These are phyloP conservation scores for Mycena galericulata DNA, from an alignment of 768 basidiomycete species.

Conservation along the genomic window DNA sequence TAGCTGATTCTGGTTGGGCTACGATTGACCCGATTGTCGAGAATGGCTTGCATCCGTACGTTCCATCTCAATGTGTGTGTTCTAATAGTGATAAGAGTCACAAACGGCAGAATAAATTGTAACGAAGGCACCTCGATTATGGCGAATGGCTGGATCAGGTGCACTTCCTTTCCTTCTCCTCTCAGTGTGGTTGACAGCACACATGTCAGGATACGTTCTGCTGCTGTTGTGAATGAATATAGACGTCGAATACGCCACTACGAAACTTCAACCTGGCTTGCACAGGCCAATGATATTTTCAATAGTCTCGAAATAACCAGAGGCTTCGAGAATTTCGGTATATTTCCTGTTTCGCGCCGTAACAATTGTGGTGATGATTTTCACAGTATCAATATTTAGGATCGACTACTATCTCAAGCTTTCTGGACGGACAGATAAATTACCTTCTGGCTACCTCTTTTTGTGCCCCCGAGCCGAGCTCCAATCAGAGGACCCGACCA, in stretches of 20 bases:
- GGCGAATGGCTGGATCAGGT: constrained; percentile 1
- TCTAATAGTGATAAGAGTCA: not conserved
- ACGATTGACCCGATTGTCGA: constrained; percentile 4
- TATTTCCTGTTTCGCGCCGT: not conserved
- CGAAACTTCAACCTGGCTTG: not conserved
- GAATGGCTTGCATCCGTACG: not conserved
- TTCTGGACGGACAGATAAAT: no score
- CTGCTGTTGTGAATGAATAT: not conserved
- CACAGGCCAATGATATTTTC: constrained; percentile 11
- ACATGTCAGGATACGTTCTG: constrained; percentile 5
- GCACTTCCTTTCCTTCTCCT: not conserved
- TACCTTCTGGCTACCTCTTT: no score
- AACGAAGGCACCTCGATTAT: not conserved
- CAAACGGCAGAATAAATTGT: not conserved
- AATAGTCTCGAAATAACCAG: not conserved
- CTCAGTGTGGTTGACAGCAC: not conserved
- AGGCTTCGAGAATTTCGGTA: constrained; percentile 2
- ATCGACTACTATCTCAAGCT: no score
- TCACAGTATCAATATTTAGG: not conserved
- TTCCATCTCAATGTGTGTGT: not conserved
- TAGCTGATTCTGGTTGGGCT: not conserved
- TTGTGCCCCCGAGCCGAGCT: no score
- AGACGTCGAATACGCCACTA: not conserved
- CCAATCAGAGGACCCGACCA: no score
- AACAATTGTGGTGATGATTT: not conserved